These are phyloP conservation scores for Tetrahymena borealis DNA, from an alignment of 73 alveolate genomes.

Conservation along the genomic window DNA sequence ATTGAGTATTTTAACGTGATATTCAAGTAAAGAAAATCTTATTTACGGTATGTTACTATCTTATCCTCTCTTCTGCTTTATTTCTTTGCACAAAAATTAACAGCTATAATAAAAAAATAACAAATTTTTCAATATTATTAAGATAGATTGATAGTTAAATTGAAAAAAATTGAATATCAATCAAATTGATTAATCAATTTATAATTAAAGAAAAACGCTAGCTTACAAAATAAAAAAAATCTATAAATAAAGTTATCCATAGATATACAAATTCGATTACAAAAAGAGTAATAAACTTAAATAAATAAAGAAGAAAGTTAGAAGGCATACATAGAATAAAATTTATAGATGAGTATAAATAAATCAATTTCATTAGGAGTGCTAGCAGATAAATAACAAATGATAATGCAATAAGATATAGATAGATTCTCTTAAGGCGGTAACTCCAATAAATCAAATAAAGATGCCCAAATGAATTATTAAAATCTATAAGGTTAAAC, in stretches of 20 bases:
- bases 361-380: background rate
- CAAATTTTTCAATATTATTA: background rate
- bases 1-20: background rate
- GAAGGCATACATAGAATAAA: background rate
- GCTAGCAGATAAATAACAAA: background rate
- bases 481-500: background rate
- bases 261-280: no score
- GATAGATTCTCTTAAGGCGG: background rate
- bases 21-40: background rate
- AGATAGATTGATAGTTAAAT: background rate
- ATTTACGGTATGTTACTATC: background rate
- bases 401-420: background rate
- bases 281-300: no score
- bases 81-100: background rate
- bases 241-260: no score
- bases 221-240: no score
- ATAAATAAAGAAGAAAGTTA: no score
- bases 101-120: background rate
- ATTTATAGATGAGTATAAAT: background rate
- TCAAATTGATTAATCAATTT: no score
- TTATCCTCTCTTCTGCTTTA: background rate
- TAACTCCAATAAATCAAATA: background rate
- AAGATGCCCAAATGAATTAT: background rate
- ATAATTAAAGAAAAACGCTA: no score
- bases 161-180: background rate